phyloP scores from a whole-genome alignment of 495 filamentous ascomycete genomes.

The Xylaria telfairii region DNA sequence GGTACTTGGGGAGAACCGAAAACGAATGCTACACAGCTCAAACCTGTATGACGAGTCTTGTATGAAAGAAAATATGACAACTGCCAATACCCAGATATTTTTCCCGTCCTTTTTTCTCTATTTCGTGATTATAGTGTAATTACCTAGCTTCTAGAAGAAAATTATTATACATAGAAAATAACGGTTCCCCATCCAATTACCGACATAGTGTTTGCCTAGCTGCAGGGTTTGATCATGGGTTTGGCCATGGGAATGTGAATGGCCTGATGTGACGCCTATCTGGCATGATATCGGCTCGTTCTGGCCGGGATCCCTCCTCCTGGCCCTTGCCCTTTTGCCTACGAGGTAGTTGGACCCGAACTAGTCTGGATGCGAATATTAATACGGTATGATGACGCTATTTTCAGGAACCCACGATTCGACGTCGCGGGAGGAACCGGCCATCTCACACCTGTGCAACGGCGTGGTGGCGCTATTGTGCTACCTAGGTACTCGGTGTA shows the following conservation, averaged over 20 bases:
- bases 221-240: slow-evolving; percentile 25
- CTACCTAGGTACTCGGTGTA: not conserved
- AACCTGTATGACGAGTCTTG: not conserved
- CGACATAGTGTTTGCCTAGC: slow-evolving; percentile 19
- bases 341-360: slow-evolving; percentile 16
- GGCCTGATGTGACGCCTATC: slow-evolving; percentile 26
- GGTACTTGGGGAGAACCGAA: not conserved
- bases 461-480: not conserved
- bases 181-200: slow-evolving; percentile 19
- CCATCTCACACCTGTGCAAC: not conserved
- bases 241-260: slow-evolving; percentile 8
- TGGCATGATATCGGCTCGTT: slow-evolving; percentile 24
- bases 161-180: not conserved
- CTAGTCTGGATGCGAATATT: not conserved
- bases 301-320: slow-evolving; percentile 8
- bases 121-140: not conserved
- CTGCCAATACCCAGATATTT: not conserved
- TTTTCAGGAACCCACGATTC: slow-evolving; percentile 19
- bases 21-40: not conserved
- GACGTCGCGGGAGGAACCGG: slow-evolving; percentile 20
- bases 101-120: not conserved
- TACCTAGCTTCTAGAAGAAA: slow-evolving; percentile 12
- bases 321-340: not conserved
- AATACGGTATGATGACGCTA: slow-evolving; percentile 20
- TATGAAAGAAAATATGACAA: not conserved